Percentiles rank a stretch among this genome's conserved stretches.
Evolutionary conservation across 768 basidiomycete genomes (phyloP).

Genomic region (Cyclocybe cylindracea): DNA sequence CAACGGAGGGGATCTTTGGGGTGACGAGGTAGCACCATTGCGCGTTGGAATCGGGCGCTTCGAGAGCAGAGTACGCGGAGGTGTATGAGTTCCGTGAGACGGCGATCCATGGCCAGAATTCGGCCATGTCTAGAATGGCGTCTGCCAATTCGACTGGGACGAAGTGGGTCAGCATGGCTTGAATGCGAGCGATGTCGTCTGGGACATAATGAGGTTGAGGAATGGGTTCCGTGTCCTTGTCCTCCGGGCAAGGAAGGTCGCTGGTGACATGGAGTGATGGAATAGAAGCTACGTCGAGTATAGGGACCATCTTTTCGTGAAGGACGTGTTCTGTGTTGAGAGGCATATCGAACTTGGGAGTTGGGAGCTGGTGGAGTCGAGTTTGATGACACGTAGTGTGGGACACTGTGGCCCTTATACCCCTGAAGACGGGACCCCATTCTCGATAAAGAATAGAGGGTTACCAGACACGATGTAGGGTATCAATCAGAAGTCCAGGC

Average conservation of each 20-base stretch:
- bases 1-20: constrained; percentile 18
- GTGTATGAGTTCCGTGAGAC: constrained; percentile 23
- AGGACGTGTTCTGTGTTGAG: no score
- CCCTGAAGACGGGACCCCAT: no score
- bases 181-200: constrained; percentile 16
- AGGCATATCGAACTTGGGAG: no score
- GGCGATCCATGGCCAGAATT: constrained; percentile 21
- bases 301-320: no score
- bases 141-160: constrained; percentile 24
- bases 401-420: no score
- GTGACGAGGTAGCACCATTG: constrained; percentile 28
- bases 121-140: constrained; percentile 23
- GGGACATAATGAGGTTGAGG: constrained; percentile 15
- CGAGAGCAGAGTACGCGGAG: constrained; percentile 21
- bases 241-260: constrained; percentile 21
- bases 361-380: no score
- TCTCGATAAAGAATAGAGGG: no score
- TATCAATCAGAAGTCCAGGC: no score
- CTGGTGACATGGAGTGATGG: constrained; percentile 4
- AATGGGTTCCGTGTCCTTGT: constrained; percentile 14
- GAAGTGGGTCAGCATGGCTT: constrained; percentile 15
- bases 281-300: no score
- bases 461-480: no score
- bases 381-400: no score
- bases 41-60: constrained; percentile 22